Evolutionary conservation across 78 protist genomes (phyloP).

Genomic region (Bigelowiella natans): DNA sequence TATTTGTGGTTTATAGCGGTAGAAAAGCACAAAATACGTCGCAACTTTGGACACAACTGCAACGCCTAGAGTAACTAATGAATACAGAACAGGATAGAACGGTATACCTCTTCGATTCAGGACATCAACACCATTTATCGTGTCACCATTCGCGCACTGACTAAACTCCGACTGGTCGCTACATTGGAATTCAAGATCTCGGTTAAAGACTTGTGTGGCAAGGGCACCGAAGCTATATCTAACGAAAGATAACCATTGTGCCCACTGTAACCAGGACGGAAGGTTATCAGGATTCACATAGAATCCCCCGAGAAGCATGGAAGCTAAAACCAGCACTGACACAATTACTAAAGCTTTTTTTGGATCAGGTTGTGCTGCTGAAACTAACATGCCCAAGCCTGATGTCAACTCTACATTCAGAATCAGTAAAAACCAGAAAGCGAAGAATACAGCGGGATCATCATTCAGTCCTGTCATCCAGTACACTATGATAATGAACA

Average conservation of each 20-base stretch:
- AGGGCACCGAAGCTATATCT: not conserved
- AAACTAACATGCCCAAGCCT: not conserved
- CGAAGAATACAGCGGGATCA: not conserved
- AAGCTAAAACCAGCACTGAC: not conserved
- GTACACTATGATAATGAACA: not conserved
- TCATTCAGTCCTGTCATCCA: not conserved
- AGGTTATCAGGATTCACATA: not conserved
- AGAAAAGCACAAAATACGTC: not conserved
- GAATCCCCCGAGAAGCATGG: not conserved
- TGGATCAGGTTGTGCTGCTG: not conserved
- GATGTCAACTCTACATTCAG: not conserved
- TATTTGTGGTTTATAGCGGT: not conserved
- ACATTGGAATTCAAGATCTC: not conserved
- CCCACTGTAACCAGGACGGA: not conserved
- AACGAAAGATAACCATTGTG: not conserved
- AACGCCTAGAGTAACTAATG: not conserved
- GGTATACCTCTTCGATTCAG: not conserved
- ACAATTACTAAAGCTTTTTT: not conserved
- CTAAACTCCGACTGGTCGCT: not conserved
- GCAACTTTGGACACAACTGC: not conserved
- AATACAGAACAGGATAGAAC: not conserved
- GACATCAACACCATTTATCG: not conserved
- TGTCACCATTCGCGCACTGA: not conserved
- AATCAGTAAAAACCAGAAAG: not conserved
- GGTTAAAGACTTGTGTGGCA: not conserved